These are phyloP conservation scores for Arachis stenosperma DNA, from an alignment of 306 rosid species.

Conservation along the genomic window DNA sequence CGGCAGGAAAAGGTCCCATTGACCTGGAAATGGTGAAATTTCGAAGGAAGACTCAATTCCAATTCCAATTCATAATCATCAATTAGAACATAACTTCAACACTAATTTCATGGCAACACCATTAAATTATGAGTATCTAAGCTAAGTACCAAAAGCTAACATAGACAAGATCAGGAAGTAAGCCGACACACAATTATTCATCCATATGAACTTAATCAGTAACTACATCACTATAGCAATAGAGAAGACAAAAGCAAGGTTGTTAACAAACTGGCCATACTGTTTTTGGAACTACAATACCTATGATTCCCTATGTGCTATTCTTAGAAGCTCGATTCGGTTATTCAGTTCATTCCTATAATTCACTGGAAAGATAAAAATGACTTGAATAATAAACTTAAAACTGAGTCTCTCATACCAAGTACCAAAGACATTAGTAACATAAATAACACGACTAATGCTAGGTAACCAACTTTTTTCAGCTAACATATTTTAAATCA, in stretches of 20 bases:
- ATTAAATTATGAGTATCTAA: constrained; percentile 11
- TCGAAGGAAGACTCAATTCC: constrained; percentile 21
- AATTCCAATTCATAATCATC: constrained; percentile 10
- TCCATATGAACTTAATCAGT: background rate
- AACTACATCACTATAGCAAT: background rate
- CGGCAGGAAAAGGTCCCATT: constrained; percentile 87
- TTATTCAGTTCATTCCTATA: too few relatives aligned
- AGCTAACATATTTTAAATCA: too few relatives aligned
- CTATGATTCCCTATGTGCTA: too few relatives aligned
- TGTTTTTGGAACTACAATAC: too few relatives aligned
- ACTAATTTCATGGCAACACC: constrained; percentile 2
- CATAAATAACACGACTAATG: too few relatives aligned
- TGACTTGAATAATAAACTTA: too few relatives aligned
- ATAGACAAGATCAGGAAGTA: background rate
- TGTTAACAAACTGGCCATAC: background rate
- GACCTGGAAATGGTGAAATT: constrained; percentile 52
- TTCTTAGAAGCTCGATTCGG: too few relatives aligned
- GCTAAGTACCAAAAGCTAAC: background rate
- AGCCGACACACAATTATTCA: background rate
- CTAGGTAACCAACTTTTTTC: too few relatives aligned
- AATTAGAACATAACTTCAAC: constrained; percentile 13
- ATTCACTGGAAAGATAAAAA: too few relatives aligned
- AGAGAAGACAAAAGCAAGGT: background rate
- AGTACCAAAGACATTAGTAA: too few relatives aligned
- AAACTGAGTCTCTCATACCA: too few relatives aligned